Evolutionary conservation across 1,284 basidiomycete genomes (phyloP).

Genomic region (Cryptococcus sp.): DNA sequence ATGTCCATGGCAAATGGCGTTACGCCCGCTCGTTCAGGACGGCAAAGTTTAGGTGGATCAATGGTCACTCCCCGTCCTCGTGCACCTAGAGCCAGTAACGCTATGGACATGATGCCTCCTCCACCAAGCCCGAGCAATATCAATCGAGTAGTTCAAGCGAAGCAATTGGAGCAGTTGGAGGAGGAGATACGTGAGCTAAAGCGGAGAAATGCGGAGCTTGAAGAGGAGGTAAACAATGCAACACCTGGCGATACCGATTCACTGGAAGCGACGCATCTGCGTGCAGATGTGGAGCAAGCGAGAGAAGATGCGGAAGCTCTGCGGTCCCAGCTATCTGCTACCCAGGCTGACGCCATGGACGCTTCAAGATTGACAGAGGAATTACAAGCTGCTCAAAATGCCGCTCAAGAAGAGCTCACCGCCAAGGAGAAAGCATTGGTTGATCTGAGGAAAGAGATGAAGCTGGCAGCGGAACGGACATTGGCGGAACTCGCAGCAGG

Average conservation of each 20-base stretch:
- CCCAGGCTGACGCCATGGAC: conserved; percentile 44
- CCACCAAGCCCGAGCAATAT: conserved; percentile 50
- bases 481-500: conserved; percentile 50
- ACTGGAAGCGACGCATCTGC: conserved; percentile 35
- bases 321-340: conserved; percentile 31
- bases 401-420: conserved; percentile 31
- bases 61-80: conserved; percentile 47
- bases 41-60: conserved; percentile 45
- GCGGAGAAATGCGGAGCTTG: conserved; percentile 20
- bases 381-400: conserved; percentile 36
- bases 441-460: conserved; percentile 45
- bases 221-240: conserved; percentile 19
- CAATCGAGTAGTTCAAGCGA: conserved; percentile 21
- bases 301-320: conserved; percentile 37
- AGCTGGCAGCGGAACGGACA: conserved; percentile 42
- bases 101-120: conserved; percentile 51
- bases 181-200: conserved; percentile 20
- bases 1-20: conserved; percentile 34
- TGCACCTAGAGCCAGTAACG: conserved; percentile 31
- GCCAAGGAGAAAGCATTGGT: conserved; percentile 37
- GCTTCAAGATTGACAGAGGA: conserved; percentile 38
- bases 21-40: conserved; percentile 30
- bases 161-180: conserved; percentile 50
- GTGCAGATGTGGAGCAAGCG: conserved; percentile 32
- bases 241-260: background rate